A percentile compares a stretch with the other conserved stretches of the same genome.
These are phyloP conservation scores for Chenopodium album DNA, from an alignment of 148 eudicot genomes.

Conservation along the genomic window DNA sequence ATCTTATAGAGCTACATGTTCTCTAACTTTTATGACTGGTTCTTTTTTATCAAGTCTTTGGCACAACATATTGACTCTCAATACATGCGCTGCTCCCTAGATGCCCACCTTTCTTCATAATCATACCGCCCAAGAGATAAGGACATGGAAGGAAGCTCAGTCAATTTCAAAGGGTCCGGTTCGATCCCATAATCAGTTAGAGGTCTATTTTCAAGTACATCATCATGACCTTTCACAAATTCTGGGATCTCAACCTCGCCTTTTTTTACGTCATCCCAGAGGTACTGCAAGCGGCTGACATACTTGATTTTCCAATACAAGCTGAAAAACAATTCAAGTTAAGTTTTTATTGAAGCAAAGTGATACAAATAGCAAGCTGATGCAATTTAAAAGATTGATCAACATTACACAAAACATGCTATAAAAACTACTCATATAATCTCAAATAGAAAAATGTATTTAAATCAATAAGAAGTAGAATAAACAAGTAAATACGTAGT, in stretches of 20 bases:
- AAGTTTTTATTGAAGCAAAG: neutral
- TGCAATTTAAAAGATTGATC: neutral
- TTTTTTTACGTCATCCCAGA: slow-evolving; percentile 90
- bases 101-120: slow-evolving; percentile 60
- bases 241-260: slow-evolving; percentile 82
- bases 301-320: slow-evolving; percentile 94
- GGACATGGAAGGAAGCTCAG: slow-evolving; percentile 56
- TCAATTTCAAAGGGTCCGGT: slow-evolving; percentile 75
- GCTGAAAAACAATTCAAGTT: slow-evolving; percentile 32
- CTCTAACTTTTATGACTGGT: neutral
- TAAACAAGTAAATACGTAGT: neutral
- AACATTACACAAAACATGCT: neutral
- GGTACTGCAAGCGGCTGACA: slow-evolving; percentile 84
- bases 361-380: neutral
- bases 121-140: slow-evolving; percentile 58
- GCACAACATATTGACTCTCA: slow-evolving; percentile 19
- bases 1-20: neutral
- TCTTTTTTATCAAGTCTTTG: neutral
- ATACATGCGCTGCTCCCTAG: slow-evolving; percentile 51
- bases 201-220: slow-evolving; percentile 85
- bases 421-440: neutral
- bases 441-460: neutral
- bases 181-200: slow-evolving; percentile 95
- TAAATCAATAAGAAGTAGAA: neutral
- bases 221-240: slow-evolving; percentile 78